Base-by-base conservation (phyloP, 257 asterid genomes). In the Hygrophila difformis region DNA sequence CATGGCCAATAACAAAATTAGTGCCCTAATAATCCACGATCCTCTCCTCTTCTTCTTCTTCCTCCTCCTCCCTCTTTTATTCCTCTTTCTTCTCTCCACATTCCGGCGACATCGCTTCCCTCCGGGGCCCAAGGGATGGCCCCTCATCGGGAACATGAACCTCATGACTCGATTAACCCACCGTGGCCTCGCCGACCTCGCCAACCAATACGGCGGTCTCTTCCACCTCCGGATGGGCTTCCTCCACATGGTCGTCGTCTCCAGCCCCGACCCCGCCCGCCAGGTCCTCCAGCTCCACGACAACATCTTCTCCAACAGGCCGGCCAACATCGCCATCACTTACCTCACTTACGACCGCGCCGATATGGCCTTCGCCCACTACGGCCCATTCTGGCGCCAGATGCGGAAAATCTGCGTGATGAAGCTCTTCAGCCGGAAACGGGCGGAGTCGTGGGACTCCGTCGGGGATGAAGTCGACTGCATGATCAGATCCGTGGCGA, bases 311-410 rank as follows among this genome's bases (percentile, higher is more conserved):
- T 84, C 97, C 17, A 88, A 88, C 70, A 81, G 95, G 21, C 97
- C 97, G 5, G 93, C 86, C 0, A 78, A 77, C 1, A 61, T 74
- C 7, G 95, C 94, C 9, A 81, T 84, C 17, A 63, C 74, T 10
- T 87, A 84, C 71, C 12, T 87, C 1, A 84, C 95, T 10, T 87
- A 87, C 24, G 84, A 84, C 5, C 36, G 88, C n/a, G 93, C 95
- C 2, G 97, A 87, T 70, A 84, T 87, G 97, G 97, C 95, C 5
- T 87, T 87, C 47, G 92, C 95, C 6, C 73, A 87, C 45, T 87
- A 87, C 66, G 97, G 97, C 12, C 95, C 95, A 0, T 87, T 84
- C 45, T 87, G 97, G 97, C 84, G 97, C 31, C 93, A 88, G 53
- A 84, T 88, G 97, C 68, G 97, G 5, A 88, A 88, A 55, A 71